These are phyloP conservation scores for Volvox africanus DNA, from an alignment of 139 green algal genomes.

Conservation along the genomic window DNA sequence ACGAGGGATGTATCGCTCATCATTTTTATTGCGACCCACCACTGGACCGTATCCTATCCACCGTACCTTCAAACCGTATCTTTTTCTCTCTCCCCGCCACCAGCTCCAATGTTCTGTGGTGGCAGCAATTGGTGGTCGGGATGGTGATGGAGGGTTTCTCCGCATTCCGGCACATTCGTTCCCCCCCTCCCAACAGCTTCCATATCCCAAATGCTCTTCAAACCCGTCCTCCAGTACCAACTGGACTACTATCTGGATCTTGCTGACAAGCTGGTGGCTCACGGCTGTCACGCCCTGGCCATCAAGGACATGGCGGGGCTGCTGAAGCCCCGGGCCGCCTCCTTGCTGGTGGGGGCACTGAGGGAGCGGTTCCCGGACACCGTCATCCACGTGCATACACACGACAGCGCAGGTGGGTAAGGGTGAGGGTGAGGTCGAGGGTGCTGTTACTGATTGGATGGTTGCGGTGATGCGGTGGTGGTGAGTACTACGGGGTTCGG, in stretches of 20 bases:
- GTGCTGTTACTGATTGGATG: not conserved
- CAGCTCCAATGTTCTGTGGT: no score
- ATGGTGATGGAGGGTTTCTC: no score
- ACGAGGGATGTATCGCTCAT: no score
- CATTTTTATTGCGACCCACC: no score
- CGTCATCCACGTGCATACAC: slow-evolving; percentile 93
- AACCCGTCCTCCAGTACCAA: slow-evolving; percentile 79
- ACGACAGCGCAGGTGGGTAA: slow-evolving; percentile 85
- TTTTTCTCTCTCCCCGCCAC: no score
- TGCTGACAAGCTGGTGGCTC: slow-evolving; percentile 85
- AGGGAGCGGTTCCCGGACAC: slow-evolving; percentile 83
- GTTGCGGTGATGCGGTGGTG: no score
- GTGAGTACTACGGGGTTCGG: no score
- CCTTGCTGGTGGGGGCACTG: slow-evolving; percentile 85
- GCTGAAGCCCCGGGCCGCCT: slow-evolving; percentile 88
- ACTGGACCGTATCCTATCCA: no score
- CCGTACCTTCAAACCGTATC: no score
- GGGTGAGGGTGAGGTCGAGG: slow-evolving; percentile 31
- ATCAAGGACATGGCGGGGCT: slow-evolving; percentile 93
- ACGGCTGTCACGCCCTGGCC: slow-evolving; percentile 83
- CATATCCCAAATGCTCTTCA: no score
- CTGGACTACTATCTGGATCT: slow-evolving; percentile 95
- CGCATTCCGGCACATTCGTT: not conserved
- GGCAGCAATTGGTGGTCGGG: no score
- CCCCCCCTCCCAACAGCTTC: not conserved